A percentile compares a stretch with the other conserved stretches of the same genome.
phyloP scores from a whole-genome alignment of 306 rosid genomes.

The Psophocarpus tetragonolobus region DNA sequence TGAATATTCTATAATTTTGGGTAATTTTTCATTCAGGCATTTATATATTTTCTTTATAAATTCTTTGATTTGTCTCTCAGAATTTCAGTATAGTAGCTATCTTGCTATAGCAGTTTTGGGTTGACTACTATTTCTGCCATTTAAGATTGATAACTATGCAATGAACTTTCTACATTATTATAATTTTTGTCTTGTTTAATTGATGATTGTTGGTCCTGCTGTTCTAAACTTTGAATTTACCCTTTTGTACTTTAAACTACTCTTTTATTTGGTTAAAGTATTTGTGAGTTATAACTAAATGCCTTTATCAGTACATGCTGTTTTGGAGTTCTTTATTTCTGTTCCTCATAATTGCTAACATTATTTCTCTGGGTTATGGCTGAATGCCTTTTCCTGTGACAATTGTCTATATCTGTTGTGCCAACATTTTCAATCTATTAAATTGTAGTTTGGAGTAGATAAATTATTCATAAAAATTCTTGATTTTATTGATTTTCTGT shows the following conservation, averaged over 20 bases:
- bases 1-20: background rate
- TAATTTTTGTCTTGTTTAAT: background rate
- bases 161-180: background rate
- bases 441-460: slow-evolving; percentile 8
- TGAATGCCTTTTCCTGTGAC: background rate
- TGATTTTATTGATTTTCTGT: slow-evolving; percentile 29
- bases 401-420: background rate
- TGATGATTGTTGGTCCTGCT: background rate
- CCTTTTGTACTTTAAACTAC: background rate
- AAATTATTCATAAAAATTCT: background rate
- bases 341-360: background rate
- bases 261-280: background rate
- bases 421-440: background rate
- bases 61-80: background rate
- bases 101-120: background rate
- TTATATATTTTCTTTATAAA: background rate
- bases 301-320: background rate
- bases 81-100: background rate
- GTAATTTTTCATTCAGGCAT: background rate
- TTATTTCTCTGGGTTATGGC: slow-evolving; percentile 2
- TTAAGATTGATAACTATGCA: background rate
- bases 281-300: background rate
- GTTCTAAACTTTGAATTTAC: background rate
- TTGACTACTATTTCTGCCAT: background rate
- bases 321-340: background rate